Base-by-base conservation (phyloP, 305 asterid species). In the Fraxinus sp. region DNA sequence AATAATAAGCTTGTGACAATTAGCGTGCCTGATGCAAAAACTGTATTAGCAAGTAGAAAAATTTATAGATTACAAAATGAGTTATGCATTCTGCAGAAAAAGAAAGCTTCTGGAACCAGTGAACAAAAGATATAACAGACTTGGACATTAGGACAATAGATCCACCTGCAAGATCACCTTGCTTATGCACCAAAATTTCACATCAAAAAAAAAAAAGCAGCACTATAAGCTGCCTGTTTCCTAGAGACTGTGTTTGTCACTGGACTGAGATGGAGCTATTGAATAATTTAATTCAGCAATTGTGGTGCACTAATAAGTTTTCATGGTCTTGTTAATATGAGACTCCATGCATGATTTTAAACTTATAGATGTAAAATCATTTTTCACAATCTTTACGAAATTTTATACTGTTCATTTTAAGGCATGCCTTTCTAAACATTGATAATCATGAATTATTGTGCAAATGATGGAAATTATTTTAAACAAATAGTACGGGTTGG, bases 281-380 rank as follows among this genome's bases (percentile, higher is more conserved):
- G 35, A 26, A 64, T 64, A 64, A 64, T 24, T 64, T 2, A 64
- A 3, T 64, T 22, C 72, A 20, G 72, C 72, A 64, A 64, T 22
- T 64, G 72, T 64, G 72, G 72, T 24, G 72, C 72, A 64, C 72
- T 64, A 64, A 64, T 24, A 64, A 64, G 72, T 8, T 64, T 55
- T 64, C 72, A 62, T 7, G 14, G 33, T 64, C 33, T 64, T 7
- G 24, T 59, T 59, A 24, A 24, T 20, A 64, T 64, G 72, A 64
- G 72, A 22, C 32, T 64, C 72, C 72, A 55, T 64, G 71, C 35
- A 22, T 22, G 72, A 64, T 64, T 64, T 2, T 64, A 3, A 9
- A 24, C 16, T 22, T 62, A 22, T 9, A 64, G n/a, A 24, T 49
- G 33, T 20, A n/a, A 64, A 64, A 64, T 64, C 33, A 3, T 24